Base-by-base conservation (phyloP, 73 alveolate species). In the Loxodes magnus region DNA sequence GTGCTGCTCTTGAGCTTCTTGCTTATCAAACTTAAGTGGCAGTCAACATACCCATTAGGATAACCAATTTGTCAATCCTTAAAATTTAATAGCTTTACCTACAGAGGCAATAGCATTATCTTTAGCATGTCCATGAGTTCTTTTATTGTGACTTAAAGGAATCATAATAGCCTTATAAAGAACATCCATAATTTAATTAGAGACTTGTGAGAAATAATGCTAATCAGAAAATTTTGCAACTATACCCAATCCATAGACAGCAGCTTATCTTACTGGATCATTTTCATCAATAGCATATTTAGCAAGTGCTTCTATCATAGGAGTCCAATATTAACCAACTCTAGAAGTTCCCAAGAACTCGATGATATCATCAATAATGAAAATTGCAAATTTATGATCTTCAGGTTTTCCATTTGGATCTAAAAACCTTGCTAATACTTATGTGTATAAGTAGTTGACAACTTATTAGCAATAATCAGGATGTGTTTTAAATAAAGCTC, bases 181-280 rank as follows among this genome's bases (percentile, higher is more conserved):
- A 10, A 64, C 74, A 26, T 31, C 23, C 16, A 81, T 50, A 31
- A 76, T 39, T 3, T 57, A 43, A 23, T 42, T 20, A 58, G 70
- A 63, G 44, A 60, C 56, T 23, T 64, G 30, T 5, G 65, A 26
- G 62, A 65, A 79, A 5, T 27, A 43, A 25, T 29, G 71, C 23
- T 53, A 66, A 19, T 75, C 72, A n/a, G 76, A 56, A 33, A 51
- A 43, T 20, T 27, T 15, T 28, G 92, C 95, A 57, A 77, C 59
- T 2, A 84, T 54, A 17, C 99, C 99, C 21, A 92, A 69, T 27
- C 99, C 99, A 71, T 88, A 92, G 5, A 78, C 76, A 15, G 99
- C 99, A 24, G 97, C 95, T 70, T 88, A 88, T 73, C 97, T 77
- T 14, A 86, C 81, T 9, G 75, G 74, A 48, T 82, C 64, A 48